Evolutionary conservation across 2,329 filamentous ascomycete genomes (phyloP), one percentile per base, ranked within the genome.

Genomic region (Herpotrichia juniperi): DNA sequence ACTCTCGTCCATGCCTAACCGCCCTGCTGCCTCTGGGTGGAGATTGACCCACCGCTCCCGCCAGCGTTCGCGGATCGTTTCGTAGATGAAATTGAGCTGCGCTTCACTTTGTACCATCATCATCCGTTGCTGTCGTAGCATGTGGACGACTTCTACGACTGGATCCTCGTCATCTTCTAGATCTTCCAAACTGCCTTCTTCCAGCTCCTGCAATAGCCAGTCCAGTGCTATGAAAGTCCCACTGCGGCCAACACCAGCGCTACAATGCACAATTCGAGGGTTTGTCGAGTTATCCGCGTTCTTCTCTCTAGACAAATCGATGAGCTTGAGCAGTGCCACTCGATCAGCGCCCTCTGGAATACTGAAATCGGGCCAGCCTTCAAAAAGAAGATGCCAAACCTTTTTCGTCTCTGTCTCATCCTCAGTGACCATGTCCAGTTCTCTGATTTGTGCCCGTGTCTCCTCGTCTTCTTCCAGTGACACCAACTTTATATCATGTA

Each of bases 161-260:
- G 88, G 83, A 64, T 97, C 93, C 22, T 74, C 67, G 42, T 80
- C 76, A 10, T 79, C 75, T 9, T 78, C 74, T 8, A 75, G 59
- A 32, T 57, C 46, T 53, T 81, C 81, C 44, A 96, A 76, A 19
- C 86, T 81, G 44, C 92, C 93, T 5, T 86, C 83, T 22, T 90
- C 86, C 9, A 97, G 81, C 73, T 97, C 91, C 30, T 87, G 83
- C 57, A 96, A 81, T 22, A 99, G 83, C 73, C 96, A 91, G 74
- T 97, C 94, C n/a, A 99, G 83, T 1, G 91, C 89, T 65, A 99
- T 96, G 69, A 97, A 99, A 0, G 94, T 97, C 28, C 94, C 94
- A 7, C 90, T 96, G 49, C 94, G 86, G 11, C 94, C 94, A 12
- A 99, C 93, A 32, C 94, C 94, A 7, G 94, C 94, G 68, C 91